Evolutionary conservation across 108 stramenopile species (phyloP).

Genomic region (Discostella pseudostelligera): DNA sequence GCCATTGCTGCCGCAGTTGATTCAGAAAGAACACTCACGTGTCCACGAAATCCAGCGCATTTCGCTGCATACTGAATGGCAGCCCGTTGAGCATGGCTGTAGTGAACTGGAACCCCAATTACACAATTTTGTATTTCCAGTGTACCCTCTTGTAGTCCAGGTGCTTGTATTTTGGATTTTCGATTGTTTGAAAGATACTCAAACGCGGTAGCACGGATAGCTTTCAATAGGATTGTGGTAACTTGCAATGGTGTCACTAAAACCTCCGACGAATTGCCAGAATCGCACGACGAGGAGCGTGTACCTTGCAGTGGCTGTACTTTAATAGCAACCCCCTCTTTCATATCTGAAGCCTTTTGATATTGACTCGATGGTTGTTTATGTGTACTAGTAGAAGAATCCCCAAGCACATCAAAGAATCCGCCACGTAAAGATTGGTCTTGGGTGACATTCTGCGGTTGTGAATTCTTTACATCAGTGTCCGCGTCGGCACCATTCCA

Average conservation of each 20-base stretch:
- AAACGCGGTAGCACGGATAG: slow-evolving; percentile 54
- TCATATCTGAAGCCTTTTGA: background rate
- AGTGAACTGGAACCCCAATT: slow-evolving; percentile 81
- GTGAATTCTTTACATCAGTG: slow-evolving; percentile 1
- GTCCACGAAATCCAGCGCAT: slow-evolving; percentile 66
- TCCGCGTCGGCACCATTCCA: slow-evolving; percentile 29
- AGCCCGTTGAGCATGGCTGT: slow-evolving; percentile 55
- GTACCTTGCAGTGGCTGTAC: slow-evolving; percentile 23
- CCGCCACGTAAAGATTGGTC: background rate
- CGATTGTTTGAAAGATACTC: slow-evolving; percentile 44
- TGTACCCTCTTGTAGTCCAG: slow-evolving; percentile 30
- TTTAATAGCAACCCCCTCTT: slow-evolving; percentile 40
- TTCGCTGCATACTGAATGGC: slow-evolving; percentile 55
- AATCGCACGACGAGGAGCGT: background rate
- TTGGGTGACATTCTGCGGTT: background rate
- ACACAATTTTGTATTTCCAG: slow-evolving; percentile 49
- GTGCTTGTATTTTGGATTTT: slow-evolving; percentile 54
- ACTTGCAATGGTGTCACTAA: slow-evolving; percentile 55
- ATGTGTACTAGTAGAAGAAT: background rate
- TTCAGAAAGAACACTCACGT: slow-evolving; percentile 66
- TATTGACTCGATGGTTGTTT: background rate
- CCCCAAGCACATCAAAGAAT: slow-evolving; percentile 38
- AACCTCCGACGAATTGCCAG: slow-evolving; percentile 4
- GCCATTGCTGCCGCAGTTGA: slow-evolving; percentile 83
- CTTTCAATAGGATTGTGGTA: slow-evolving; percentile 46